Evolutionary conservation across 805 yeast genomes (phyloP), one percentile per base, ranked within the genome.

Genomic region (Cyberlindnera subsufficiens): DNA sequence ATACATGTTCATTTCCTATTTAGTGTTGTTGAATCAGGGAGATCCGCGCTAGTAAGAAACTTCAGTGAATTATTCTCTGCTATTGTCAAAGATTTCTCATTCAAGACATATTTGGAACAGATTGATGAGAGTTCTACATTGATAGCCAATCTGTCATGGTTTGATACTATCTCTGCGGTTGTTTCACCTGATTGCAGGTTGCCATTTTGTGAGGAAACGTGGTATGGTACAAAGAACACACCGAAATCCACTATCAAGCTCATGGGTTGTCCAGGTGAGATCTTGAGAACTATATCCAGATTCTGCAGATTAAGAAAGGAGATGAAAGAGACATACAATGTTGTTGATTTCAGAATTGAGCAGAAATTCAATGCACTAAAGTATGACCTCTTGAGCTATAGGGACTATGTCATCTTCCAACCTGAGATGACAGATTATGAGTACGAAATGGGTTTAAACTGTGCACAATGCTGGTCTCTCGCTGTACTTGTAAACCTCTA

Each of bases 241-340:
- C 52, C 54, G 10, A 64, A 72, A 5, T 74, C 80, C 15, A 75
- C 80, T 0, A 66, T 75, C 6, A 67, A 66, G 42, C 67, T 77
- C 71, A 75, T 74, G 72, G 82, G 81, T 1, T 77, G 82, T 47
- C 82, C 82, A 0, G 80, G 78, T 4, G 80, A 75, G 45, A 69
- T 77, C 1, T 77, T 77, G 53, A 56, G 59, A 15, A 68, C 75
- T 5, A 63, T 77, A 53, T 61, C 67, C 2, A 65, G 69, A 35
- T 66, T 77, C 5, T 74, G 80, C 46, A 52, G 53, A 11, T 49
- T 75, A 13, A 51, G 69, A 35, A 49, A 51, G 30, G 54, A 51
- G 11, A 16, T 63, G 17, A 59, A 58, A 39, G 48, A 58, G 17
- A 40, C 52, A 1, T 43, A 46, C 30, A 41, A 40, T 3, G 44